phyloP scores from a whole-genome alignment of 306 rosid species.

The Vigna reflexopilosa region DNA sequence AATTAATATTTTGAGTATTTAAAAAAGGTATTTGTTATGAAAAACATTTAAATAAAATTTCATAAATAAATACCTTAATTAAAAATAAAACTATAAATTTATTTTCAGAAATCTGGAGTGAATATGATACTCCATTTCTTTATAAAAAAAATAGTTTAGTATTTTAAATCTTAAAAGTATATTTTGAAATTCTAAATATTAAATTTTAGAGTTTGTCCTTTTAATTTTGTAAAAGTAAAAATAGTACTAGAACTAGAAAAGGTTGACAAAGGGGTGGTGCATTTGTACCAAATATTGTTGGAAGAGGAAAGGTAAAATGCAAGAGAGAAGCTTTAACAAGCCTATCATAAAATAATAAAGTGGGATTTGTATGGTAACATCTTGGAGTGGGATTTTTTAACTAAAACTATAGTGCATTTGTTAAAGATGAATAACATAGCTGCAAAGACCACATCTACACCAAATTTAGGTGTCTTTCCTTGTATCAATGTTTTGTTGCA shows the following conservation, averaged over 20 bases:
- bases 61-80: too few relatives aligned
- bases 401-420: background rate
- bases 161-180: too few relatives aligned
- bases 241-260: background rate
- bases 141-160: too few relatives aligned
- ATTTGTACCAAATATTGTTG: slow-evolving; percentile 15
- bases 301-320: background rate
- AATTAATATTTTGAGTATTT: too few relatives aligned
- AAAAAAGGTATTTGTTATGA: too few relatives aligned
- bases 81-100: too few relatives aligned
- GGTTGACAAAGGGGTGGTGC: background rate
- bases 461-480: slow-evolving; percentile 37
- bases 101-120: too few relatives aligned
- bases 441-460: background rate
- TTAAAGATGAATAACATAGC: slow-evolving; percentile 1
- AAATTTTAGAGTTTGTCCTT: too few relatives aligned
- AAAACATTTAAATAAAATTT: too few relatives aligned
- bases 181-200: too few relatives aligned
- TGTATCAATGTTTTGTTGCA: slow-evolving; percentile 21
- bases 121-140: too few relatives aligned
- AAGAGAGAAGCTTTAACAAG: background rate
- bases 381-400: slow-evolving; percentile 16
- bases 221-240: too few relatives aligned
- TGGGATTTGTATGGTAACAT: slow-evolving; percentile 16
- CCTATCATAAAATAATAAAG: background rate